Conservation (phyloP, 257 asterid genomes). For the Eustoma russellianum region DNA sequence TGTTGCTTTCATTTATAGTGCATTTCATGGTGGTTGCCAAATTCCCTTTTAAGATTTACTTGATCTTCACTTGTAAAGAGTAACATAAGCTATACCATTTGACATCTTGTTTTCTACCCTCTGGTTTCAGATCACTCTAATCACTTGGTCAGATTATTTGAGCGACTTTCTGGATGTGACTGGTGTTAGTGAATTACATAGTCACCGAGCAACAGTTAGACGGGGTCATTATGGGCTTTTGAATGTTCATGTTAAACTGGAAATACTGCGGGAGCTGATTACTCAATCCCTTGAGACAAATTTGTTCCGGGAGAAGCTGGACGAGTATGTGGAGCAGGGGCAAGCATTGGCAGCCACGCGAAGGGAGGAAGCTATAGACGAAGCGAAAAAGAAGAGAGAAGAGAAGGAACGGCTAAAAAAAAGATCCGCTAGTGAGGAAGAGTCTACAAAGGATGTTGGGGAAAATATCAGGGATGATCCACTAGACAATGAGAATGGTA, state of each 20-base stretch:
- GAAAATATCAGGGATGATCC: neutral
- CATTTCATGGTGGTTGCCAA: neutral
- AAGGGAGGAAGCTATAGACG: constrained; percentile 82
- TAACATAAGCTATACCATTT: neutral
- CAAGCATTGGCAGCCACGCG: constrained; percentile 82
- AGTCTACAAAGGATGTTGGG: constrained; percentile 11
- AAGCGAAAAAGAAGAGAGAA: constrained; percentile 85
- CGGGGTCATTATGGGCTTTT: constrained; percentile 73
- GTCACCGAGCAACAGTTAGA: constrained; percentile 52
- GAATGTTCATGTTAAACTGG: constrained; percentile 56
- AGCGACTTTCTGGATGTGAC: constrained; percentile 63
- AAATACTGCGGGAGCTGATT: constrained; percentile 55
- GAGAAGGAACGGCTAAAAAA: constrained; percentile 59
- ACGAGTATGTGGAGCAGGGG: constrained; percentile 66
- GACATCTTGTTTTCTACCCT: constrained; percentile 4
- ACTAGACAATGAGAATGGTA: constrained; percentile 7
- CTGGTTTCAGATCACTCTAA: constrained; percentile 51
- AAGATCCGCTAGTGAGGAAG: constrained; percentile 24
- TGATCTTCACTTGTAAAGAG: neutral
- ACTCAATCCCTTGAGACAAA: constrained; percentile 63
- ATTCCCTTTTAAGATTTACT: neutral
- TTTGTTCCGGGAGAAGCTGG: constrained; percentile 60
- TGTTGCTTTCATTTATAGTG: too few relatives aligned
- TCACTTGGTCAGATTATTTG: constrained; percentile 70
- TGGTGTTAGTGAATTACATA: constrained; percentile 36